phyloP scores from a whole-genome alignment of 768 basidiomycete species.

The Psilocybe subaeruginosa region DNA sequence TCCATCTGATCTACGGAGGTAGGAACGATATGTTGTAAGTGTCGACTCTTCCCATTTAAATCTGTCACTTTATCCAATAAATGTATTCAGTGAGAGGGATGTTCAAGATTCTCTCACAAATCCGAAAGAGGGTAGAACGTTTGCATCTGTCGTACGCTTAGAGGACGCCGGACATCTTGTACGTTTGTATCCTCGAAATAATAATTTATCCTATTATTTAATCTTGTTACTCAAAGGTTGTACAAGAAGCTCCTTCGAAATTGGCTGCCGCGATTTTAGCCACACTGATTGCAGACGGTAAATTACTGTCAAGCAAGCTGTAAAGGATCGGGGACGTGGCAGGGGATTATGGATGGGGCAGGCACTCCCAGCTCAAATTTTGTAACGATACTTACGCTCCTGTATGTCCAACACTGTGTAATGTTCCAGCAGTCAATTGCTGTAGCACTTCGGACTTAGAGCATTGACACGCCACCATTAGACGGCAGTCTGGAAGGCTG shows the following conservation, averaged over 20 bases:
- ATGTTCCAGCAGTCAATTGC: too few species aligned
- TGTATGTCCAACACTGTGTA: too few species aligned
- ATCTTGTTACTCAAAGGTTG: conserved; percentile 20
- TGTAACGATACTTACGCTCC: too few species aligned
- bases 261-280: conserved; percentile 26
- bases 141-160: conserved; percentile 29
- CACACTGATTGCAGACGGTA: not conserved
- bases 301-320: conserved; percentile 15
- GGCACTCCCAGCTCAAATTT: too few species aligned
- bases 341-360: too few species aligned
- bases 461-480: too few species aligned
- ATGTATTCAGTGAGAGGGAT: conserved; percentile 22
- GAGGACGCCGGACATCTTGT: conserved; percentile 35
- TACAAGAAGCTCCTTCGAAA: conserved; percentile 30
- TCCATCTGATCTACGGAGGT: conserved; percentile 32
- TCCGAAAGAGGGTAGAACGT: conserved; percentile 26
- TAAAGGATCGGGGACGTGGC: not conserved
- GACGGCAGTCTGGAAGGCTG: too few species aligned
- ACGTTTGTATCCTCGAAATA: not conserved
- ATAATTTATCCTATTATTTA: too few species aligned
- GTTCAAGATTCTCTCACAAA: conserved; percentile 29
- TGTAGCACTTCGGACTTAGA: too few species aligned
- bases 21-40: conserved; percentile 35
- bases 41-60: not conserved
- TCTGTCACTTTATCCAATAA: too few species aligned